Conservation (phyloP, 2,329 filamentous ascomycete species). For the Alternaria angustiovoidea region DNA sequence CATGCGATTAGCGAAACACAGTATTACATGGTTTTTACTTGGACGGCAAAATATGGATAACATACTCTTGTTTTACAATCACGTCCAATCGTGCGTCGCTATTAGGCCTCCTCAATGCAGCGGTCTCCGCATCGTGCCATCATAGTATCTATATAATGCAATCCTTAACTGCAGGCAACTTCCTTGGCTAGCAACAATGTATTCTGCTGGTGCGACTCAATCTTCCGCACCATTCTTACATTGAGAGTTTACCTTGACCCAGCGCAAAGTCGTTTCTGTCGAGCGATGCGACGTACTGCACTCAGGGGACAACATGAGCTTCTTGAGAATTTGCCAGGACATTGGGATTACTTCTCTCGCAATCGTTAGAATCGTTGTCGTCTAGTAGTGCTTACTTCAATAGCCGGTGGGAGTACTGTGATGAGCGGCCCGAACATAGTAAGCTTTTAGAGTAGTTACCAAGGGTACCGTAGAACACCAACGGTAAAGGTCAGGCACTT, state of each 20-base stretch:
- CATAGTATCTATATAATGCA: neutral
- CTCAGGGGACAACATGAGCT: neutral
- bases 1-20: neutral
- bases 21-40: neutral
- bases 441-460: neutral
- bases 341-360: neutral
- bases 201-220: neutral
- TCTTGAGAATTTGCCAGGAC: neutral
- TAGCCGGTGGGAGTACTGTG: neutral
- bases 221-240: neutral
- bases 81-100: neutral
- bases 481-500: neutral
- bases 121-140: too few species aligned
- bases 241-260: neutral
- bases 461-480: neutral
- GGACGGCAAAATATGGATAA: neutral
- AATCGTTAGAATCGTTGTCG: neutral
- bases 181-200: too few species aligned
- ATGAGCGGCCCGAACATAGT: neutral
- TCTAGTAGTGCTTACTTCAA: neutral
- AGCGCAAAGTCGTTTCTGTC: neutral
- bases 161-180: fast-evolving
- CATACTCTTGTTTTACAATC: neutral
- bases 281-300: neutral
- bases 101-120: neutral